phyloP scores from a whole-genome alignment of 345 rosid species.

The Laguncularia racemosa region DNA sequence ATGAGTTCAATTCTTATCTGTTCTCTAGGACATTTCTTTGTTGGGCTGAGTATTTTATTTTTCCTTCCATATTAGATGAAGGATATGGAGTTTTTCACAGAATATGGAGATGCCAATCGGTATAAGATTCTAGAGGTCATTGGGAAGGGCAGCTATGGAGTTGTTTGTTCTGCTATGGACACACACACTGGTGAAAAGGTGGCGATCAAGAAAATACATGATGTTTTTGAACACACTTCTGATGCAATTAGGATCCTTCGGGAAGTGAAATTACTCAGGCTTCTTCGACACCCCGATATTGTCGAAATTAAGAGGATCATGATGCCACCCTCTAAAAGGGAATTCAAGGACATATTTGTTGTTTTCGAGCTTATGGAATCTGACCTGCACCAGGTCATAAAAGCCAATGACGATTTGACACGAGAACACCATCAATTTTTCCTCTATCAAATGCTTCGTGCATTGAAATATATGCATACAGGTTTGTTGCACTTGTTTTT shows the following conservation, averaged over 20 bases:
- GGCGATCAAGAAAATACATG: slow-evolving; percentile 86
- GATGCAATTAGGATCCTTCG: slow-evolving; percentile 86
- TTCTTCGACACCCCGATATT: slow-evolving; percentile 84
- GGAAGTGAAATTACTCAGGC: slow-evolving; percentile 90
- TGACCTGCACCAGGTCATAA: slow-evolving; percentile 98
- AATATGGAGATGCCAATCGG: slow-evolving; percentile 93
- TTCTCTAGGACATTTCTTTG: too few relatives aligned
- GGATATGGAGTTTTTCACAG: slow-evolving; percentile 83
- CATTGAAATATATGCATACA: slow-evolving; percentile 94
- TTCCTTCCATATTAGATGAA: slow-evolving; percentile 42
- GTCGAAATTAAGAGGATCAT: slow-evolving; percentile 92
- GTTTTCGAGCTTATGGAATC: slow-evolving; percentile 99
- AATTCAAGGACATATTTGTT: slow-evolving; percentile 85
- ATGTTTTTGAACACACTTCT: slow-evolving; percentile 82
- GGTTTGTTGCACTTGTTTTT: slow-evolving; percentile 27
- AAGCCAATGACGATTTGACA: slow-evolving; percentile 95
- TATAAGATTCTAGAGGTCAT: slow-evolving; percentile 81
- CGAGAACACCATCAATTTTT: slow-evolving; percentile 97
- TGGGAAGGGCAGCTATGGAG: slow-evolving; percentile 98
- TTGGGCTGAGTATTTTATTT: background rate
- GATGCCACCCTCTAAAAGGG: slow-evolving; percentile 92
- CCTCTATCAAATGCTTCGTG: slow-evolving; percentile 97
- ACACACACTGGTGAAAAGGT: slow-evolving; percentile 91
- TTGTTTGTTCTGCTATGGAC: slow-evolving; percentile 95
- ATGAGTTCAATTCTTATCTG: too few relatives aligned